A percentile compares a stretch with the other conserved stretches of the same genome.
phyloP scores from a whole-genome alignment of 2,329 filamentous ascomycete species.

The Penicillium sumatraense region DNA sequence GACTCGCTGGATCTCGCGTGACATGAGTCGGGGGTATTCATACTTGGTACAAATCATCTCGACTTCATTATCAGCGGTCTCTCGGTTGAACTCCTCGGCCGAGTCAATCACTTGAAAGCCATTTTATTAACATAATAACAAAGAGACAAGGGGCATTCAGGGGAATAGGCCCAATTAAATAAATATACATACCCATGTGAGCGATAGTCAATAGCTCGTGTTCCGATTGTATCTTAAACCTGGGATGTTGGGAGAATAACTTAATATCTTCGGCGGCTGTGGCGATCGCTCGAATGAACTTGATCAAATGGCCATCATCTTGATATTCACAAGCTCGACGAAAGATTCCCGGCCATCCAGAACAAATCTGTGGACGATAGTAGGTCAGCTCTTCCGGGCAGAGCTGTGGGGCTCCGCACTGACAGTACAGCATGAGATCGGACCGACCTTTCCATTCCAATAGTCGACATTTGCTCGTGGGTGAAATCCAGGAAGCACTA shows the following conservation, averaged over 20 bases:
- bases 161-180: too few relatives aligned
- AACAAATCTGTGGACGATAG: slow-evolving; percentile 10
- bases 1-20: slow-evolving; percentile 17
- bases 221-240: slow-evolving; percentile 7
- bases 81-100: slow-evolving; percentile 17
- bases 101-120: slow-evolving; percentile 21
- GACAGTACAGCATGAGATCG: slow-evolving; percentile 19
- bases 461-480: slow-evolving; percentile 12
- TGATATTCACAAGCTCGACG: slow-evolving; percentile 18
- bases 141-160: too few relatives aligned
- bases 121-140: too few relatives aligned
- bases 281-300: slow-evolving; percentile 19
- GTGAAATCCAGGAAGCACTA: slow-evolving; percentile 14
- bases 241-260: background rate
- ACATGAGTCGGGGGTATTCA: slow-evolving; percentile 13
- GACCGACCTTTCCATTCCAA: slow-evolving; percentile 24
- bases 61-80: slow-evolving; percentile 11
- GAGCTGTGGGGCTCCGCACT: slow-evolving; percentile 10
- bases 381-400: slow-evolving; percentile 7
- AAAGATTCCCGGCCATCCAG: slow-evolving; percentile 15
- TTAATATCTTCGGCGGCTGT: slow-evolving; percentile 9
- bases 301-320: slow-evolving; percentile 21
- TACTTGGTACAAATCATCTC: slow-evolving; percentile 18
- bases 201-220: slow-evolving; percentile 16
- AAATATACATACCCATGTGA: slow-evolving; percentile 18